Percentiles rank a stretch among this genome's conserved stretches.
phyloP scores from a whole-genome alignment of 2,329 filamentous ascomycete species.

The Ploettnerulaceae sp. region DNA sequence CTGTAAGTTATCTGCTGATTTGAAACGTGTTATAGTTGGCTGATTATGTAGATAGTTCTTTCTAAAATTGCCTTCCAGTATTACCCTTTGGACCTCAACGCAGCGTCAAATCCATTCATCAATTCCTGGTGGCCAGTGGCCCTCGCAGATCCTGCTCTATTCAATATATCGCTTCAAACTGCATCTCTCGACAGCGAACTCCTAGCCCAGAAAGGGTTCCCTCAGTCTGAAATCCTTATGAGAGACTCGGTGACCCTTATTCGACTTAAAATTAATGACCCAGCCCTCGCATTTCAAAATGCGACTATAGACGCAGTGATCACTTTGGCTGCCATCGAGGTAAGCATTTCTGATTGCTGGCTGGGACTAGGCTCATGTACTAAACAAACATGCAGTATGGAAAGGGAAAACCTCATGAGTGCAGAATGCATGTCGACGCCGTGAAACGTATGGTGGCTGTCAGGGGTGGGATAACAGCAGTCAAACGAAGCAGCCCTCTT shows the following conservation, averaged over 20 bases:
- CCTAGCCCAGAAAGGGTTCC: conserved; percentile 47
- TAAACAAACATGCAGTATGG: conserved; percentile 15
- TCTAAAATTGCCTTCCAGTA: conserved; percentile 56
- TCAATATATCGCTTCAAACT: conserved; percentile 55
- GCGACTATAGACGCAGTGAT: conserved; percentile 53
- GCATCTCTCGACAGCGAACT: conserved; percentile 52
- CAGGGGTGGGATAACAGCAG: conserved; percentile 19
- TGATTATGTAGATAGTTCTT: conserved; percentile 48
- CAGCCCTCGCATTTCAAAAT: conserved; percentile 45
- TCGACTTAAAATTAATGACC: conserved; percentile 44
- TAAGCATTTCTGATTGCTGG: conserved; percentile 36
- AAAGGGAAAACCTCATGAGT: conserved; percentile 19
- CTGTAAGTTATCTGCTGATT: no score
- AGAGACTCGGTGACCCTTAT: conserved; percentile 50
- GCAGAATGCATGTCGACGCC: conserved; percentile 24
- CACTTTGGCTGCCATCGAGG: conserved; percentile 53
- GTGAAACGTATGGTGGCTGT: conserved; percentile 24
- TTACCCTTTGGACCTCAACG: conserved; percentile 50
- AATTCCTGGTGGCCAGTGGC: conserved; percentile 57
- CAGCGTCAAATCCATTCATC: conserved; percentile 52
- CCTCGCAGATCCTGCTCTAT: conserved; percentile 50
- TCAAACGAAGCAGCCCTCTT: conserved; percentile 22
- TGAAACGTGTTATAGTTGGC: no score
- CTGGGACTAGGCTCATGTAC: not conserved
- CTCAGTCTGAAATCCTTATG: conserved; percentile 51